phyloP scores from a whole-genome alignment of 1,284 basidiomycete genomes.

The Pseudozyma pruni region DNA sequence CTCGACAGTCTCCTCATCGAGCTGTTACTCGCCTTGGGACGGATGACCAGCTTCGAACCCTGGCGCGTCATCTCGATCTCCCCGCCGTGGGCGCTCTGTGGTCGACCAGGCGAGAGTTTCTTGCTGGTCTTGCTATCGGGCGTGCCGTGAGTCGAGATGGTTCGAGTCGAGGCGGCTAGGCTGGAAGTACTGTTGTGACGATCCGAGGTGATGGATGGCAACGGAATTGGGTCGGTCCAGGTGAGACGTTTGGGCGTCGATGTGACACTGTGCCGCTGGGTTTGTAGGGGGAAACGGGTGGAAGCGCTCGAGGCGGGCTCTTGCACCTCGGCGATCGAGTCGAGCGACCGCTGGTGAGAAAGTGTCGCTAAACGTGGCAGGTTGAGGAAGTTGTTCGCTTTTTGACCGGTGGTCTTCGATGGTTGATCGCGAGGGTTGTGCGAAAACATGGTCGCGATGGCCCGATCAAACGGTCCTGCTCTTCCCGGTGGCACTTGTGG shows the following conservation, averaged over 20 bases:
- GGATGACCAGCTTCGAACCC: conserved; percentile 29
- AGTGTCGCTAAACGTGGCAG: not conserved
- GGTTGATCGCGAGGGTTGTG: not conserved
- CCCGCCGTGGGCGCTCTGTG: conserved; percentile 16
- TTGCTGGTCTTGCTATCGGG: not conserved
- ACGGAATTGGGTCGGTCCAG: too few species aligned
- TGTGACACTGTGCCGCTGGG: not conserved
- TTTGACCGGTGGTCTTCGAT: not conserved
- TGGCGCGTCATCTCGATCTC: conserved; percentile 37
- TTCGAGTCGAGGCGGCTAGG: too few species aligned
- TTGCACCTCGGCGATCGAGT: conserved; percentile 35
- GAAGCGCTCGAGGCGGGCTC: conserved; percentile 13
- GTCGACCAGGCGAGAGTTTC: conserved; percentile 6
- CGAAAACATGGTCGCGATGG: conserved; percentile 10
- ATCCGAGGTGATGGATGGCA: too few species aligned
- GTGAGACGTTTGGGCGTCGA: conserved; percentile 1
- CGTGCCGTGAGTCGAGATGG: too few species aligned
- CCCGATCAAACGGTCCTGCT: conserved; percentile 19
- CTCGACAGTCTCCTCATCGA: conserved; percentile 17
- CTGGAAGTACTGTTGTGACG: not conserved
- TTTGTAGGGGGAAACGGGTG: not conserved
- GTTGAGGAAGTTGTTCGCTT: not conserved
- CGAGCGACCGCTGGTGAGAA: conserved; percentile 19
- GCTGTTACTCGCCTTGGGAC: conserved; percentile 5
- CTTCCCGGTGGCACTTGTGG: not conserved